Conservation (phyloP, 768 basidiomycete species). For the Tulasnella sp. region DNA sequence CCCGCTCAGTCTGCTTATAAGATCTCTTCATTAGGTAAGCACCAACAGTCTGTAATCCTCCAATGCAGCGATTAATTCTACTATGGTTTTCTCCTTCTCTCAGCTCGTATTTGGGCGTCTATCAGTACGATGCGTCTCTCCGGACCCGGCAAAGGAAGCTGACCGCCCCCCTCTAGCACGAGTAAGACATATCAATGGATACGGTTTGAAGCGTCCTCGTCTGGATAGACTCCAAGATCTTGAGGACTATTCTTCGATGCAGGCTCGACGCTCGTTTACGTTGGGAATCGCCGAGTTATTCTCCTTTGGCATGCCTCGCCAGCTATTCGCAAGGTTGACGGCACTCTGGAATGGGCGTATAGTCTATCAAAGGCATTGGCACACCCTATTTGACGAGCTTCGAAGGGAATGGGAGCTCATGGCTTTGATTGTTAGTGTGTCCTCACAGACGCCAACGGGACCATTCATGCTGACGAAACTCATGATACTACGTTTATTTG, state of each 20-base stretch:
- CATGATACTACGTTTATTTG: background rate
- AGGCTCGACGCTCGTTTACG: background rate
- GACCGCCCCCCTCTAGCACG: background rate
- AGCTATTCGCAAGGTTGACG: background rate
- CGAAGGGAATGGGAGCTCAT: conserved; percentile 5
- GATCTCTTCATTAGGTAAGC: background rate
- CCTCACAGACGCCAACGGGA: too few relatives aligned
- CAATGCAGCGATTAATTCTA: background rate
- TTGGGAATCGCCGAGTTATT: background rate
- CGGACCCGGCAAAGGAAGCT: background rate
- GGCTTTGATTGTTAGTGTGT: background rate
- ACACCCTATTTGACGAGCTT: conserved; percentile 16
- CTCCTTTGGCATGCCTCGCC: background rate
- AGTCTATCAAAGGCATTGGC: conserved; percentile 25
- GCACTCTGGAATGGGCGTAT: conserved; percentile 19
- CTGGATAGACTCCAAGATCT: conserved; percentile 17
- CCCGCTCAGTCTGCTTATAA: background rate
- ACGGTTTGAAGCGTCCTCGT: conserved; percentile 5
- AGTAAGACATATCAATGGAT: conserved; percentile 16
- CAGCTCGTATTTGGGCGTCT: conserved; percentile 14
- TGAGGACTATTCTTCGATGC: background rate
- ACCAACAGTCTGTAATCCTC: background rate
- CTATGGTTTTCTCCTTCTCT: too few relatives aligned
- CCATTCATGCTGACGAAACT: too few relatives aligned
- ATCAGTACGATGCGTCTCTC: background rate